A percentile compares a stretch with the other conserved stretches of the same genome.
Evolutionary conservation across 345 rosid genomes (phyloP).

Genomic region (Luvunga scandens): DNA sequence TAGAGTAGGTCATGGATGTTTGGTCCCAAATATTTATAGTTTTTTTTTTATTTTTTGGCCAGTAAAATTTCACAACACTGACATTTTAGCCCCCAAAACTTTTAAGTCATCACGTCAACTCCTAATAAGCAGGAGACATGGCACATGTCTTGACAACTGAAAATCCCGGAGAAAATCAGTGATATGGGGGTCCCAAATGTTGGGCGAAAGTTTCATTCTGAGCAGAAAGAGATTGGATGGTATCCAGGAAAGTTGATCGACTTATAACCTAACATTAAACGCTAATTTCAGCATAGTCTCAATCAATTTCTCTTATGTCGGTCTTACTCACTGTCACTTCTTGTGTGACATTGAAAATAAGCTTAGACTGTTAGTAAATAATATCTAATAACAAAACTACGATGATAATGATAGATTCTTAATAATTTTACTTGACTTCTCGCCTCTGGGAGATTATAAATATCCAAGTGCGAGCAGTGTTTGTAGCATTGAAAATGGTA

Average conservation of each 20-base stretch:
- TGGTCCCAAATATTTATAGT: neutral
- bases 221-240: neutral
- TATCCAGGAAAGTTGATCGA: neutral
- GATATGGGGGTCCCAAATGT: neutral
- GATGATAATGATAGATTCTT: neutral
- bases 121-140: conserved; percentile 1
- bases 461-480: neutral
- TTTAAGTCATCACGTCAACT: neutral
- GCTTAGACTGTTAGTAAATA: no score
- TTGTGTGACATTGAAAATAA: neutral
- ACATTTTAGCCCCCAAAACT: neutral
- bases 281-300: neutral
- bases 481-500: neutral
- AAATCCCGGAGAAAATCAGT: neutral
- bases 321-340: neutral
- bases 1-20: no score
- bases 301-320: neutral
- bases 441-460: neutral
- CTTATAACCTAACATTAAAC: neutral
- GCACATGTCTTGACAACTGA: neutral
- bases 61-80: no score
- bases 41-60: neutral
- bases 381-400: no score
- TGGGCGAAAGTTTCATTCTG: neutral
- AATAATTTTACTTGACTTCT: neutral